Base-by-base conservation (phyloP, 164 flowering plant species). In the Cinnamomum micranthum region DNA sequence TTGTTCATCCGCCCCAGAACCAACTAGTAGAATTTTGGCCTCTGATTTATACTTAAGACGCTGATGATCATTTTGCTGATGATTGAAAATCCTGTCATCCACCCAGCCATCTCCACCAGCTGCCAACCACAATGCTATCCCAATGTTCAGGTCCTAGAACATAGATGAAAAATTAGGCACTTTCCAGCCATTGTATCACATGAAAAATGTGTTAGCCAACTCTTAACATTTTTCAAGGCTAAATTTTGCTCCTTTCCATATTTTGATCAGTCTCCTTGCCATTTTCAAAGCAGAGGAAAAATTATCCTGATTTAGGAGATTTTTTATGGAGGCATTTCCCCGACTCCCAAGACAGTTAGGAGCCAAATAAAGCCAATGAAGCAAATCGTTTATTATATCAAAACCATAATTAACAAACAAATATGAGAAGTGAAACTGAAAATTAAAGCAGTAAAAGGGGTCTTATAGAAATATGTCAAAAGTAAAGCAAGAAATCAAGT, bases 1-100 rank as follows among this genome's bases (percentile, higher is more conserved):
- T 81, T 96, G 99, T 83, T 96, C 99, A 84, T 96, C 99, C 31
- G 98, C 99, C 78, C 99, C 99, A 80, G 98, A 85, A 72, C 99
- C 99, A 85, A 96, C 97, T 1, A 96, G 84, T 17, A 96, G 85
- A 71, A 96, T 87, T 75, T 83, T 87, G 77, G 98, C 90, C 80
- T 82, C 79, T 33, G 97, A 94, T 74, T 83, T 90, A 88, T 92
- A 92, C 68, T 83, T 87, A 41, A 79, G 65, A 70, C 87, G 81
- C 69, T 73, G 71, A 71, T 47, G 41, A 72, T 74, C 75, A 47
- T 77, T 79, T 73, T 76, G 65, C 74, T 52, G 23, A 68, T 72
- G 31, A 69, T 51, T 20, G 24, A 60, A 71, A 70, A 6, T 70
- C 50, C 25, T 84, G 79, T 84, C 84, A 78, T 76, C 71, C 27